phyloP scores from a whole-genome alignment of 2,329 filamentous ascomycete genomes.

The Plectosphaerella cucumerina region DNA sequence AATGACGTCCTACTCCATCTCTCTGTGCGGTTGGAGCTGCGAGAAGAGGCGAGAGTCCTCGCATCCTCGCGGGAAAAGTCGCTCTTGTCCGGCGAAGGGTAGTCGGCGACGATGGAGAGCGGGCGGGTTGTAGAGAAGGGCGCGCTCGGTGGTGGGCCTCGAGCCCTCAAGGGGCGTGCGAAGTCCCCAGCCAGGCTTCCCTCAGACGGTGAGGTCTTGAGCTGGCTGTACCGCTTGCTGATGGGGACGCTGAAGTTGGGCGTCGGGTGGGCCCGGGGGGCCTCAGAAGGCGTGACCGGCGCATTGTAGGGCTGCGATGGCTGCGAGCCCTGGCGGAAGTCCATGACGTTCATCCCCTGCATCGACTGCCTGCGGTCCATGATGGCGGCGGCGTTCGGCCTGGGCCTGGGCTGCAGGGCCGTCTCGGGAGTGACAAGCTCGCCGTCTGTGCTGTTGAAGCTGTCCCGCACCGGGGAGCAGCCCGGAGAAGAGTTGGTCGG shows the following conservation, averaged over 20 bases:
- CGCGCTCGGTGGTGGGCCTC: slow-evolving; percentile 25
- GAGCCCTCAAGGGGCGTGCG: slow-evolving; percentile 16
- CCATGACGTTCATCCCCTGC: slow-evolving; percentile 40
- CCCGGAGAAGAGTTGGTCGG: slow-evolving; percentile 55
- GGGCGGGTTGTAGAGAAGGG: slow-evolving; percentile 45
- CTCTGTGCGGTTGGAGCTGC: not conserved
- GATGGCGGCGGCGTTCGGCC: slow-evolving; percentile 51
- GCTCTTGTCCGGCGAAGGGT: slow-evolving; percentile 32
- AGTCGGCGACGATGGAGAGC: slow-evolving; percentile 50
- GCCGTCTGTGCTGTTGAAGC: slow-evolving; percentile 30
- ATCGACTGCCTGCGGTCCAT: slow-evolving; percentile 47
- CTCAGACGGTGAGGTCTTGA: slow-evolving; percentile 20
- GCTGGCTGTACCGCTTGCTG: slow-evolving; percentile 39
- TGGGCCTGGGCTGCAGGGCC: slow-evolving; percentile 28
- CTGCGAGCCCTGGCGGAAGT: slow-evolving; percentile 20
- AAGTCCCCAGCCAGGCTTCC: slow-evolving; percentile 12
- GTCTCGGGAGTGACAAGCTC: slow-evolving; percentile 10
- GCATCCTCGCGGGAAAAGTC: not conserved
- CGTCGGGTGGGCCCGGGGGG: slow-evolving; percentile 23
- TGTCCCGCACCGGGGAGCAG: slow-evolving; percentile 51
- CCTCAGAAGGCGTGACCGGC: slow-evolving; percentile 16
- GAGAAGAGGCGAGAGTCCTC: not conserved
- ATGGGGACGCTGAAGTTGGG: slow-evolving; percentile 52
- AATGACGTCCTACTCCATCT: not conserved
- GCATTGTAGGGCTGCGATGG: slow-evolving; percentile 11